These are phyloP conservation scores for Agastache rugosa DNA, from an alignment of 257 asterid genomes.

Conservation along the genomic window DNA sequence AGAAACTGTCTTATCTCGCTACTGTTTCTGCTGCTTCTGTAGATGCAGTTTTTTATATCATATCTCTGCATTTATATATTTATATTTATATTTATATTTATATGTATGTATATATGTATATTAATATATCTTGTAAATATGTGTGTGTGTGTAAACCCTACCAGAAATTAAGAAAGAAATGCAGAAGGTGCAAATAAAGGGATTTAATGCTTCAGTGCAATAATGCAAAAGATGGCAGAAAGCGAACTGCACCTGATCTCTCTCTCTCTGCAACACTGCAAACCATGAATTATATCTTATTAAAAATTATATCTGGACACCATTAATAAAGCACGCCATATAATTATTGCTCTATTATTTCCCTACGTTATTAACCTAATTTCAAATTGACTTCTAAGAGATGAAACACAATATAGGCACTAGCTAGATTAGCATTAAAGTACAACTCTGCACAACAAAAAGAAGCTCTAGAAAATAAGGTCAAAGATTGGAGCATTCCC, in stretches of 20 bases:
- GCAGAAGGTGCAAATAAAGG: constrained; percentile 18
- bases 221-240: constrained; percentile 49
- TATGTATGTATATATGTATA: neutral
- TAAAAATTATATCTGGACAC: too few species aligned
- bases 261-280: neutral
- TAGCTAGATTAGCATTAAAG: neutral
- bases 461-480: neutral
- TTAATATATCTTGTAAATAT: neutral
- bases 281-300: constrained; percentile 24
- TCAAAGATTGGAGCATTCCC: neutral
- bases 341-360: neutral
- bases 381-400: too few species aligned
- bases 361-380: neutral
- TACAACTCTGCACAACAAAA: neutral
- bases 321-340: neutral
- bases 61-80: neutral
- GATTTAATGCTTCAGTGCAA: constrained; percentile 47
- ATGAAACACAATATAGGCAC: too few species aligned
- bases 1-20: constrained; percentile 34
- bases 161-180: constrained; percentile 31
- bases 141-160: constrained; percentile 5
- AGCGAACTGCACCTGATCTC: constrained; percentile 39
- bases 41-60: constrained; percentile 12
- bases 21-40: constrained; percentile 34
- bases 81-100: neutral